Conservation (phyloP, 257 asterid genomes). For the Solanum neorickii region DNA sequence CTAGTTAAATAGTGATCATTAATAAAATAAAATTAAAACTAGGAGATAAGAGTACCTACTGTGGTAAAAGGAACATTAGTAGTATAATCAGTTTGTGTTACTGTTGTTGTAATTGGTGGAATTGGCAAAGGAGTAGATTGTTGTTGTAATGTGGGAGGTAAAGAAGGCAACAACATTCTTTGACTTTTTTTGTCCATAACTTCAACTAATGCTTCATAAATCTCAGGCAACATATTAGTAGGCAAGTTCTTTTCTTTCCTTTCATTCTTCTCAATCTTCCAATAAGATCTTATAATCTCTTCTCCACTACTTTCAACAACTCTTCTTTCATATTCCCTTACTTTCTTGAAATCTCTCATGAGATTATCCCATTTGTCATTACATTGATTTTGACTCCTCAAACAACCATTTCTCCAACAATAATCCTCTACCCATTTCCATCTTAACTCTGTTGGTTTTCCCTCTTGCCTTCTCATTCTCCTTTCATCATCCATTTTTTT, state of each 20-base stretch:
- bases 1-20: not conserved
- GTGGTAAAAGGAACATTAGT: slow-evolving; percentile 8
- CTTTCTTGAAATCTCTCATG: slow-evolving; percentile 89
- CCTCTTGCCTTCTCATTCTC: slow-evolving; percentile 46
- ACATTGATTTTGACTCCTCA: slow-evolving; percentile 89
- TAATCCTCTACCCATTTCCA: slow-evolving; percentile 98
- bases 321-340: slow-evolving; percentile 56
- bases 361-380: slow-evolving; percentile 93
- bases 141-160: slow-evolving; percentile 30
- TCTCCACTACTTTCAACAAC: not conserved
- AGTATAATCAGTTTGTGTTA: not conserved
- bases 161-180: slow-evolving; percentile 5
- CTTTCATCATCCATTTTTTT: slow-evolving; percentile 84
- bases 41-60: not conserved
- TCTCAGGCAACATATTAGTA: slow-evolving; percentile 65
- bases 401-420: slow-evolving; percentile 68
- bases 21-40: not conserved
- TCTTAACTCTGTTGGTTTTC: slow-evolving; percentile 73
- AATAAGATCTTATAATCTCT: slow-evolving; percentile 30
- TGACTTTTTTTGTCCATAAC: slow-evolving; percentile 49
- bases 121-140: slow-evolving; percentile 10
- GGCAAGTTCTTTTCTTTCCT: slow-evolving; percentile 73
- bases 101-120: slow-evolving; percentile 4
- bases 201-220: slow-evolving; percentile 57
- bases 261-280: slow-evolving; percentile 71